These are phyloP conservation scores for Citrus glauca DNA, from an alignment of 345 rosid species.

Conservation along the genomic window DNA sequence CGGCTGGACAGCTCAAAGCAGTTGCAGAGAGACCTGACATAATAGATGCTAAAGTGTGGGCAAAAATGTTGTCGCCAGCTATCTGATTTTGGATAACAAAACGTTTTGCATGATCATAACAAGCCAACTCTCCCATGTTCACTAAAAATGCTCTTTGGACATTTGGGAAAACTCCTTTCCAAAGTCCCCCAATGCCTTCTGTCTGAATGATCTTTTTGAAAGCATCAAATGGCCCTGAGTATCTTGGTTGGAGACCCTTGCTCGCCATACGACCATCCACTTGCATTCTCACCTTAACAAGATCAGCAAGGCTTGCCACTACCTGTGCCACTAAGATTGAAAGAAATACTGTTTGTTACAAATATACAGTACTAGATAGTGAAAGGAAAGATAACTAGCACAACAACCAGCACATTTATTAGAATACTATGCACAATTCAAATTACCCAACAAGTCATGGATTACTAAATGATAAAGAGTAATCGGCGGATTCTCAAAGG, in stretches of 20 bases:
- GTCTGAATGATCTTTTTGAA: conserved; percentile 44
- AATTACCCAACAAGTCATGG: neutral
- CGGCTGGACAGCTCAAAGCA: conserved; percentile 82
- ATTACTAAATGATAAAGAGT: neutral
- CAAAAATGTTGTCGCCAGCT: conserved; percentile 57
- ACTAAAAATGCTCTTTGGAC: conserved; percentile 84
- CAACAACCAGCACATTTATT: neutral
- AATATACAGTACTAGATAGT: neutral
- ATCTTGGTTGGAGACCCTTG: conserved; percentile 67
- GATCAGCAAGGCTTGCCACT: conserved; percentile 92
- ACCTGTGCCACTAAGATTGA: conserved; percentile 54
- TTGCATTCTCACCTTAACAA: conserved; percentile 93
- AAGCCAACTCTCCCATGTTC: conserved; percentile 90
- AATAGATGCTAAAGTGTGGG: conserved; percentile 74
- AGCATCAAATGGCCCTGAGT: conserved; percentile 62
- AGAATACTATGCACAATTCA: neutral
- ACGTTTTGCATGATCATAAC: conserved; percentile 85
- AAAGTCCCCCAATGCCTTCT: conserved; percentile 62
- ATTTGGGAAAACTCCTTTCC: conserved; percentile 89
- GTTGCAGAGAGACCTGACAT: conserved; percentile 83
- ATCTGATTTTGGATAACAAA: conserved; percentile 51
- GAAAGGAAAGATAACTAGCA: neutral
- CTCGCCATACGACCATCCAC: conserved; percentile 54
- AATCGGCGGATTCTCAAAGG: neutral
- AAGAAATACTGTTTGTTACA: neutral